Evolutionary conservation across 768 basidiomycete genomes (phyloP).

Genomic region (Leucosporidium yakuticum): DNA sequence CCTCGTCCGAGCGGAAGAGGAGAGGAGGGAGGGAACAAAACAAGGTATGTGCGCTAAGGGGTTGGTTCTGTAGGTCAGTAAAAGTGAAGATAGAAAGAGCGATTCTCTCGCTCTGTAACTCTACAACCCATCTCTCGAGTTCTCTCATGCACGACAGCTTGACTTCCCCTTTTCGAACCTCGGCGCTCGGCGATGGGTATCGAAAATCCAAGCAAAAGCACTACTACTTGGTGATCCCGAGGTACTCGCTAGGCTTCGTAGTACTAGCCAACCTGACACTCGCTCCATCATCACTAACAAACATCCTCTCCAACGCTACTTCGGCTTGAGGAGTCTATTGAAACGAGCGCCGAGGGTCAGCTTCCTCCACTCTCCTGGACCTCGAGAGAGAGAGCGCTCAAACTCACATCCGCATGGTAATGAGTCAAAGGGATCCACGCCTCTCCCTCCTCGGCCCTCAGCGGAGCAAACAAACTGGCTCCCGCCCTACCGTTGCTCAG

Average conservation of each 20-base stretch:
- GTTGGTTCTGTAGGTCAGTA: too few relatives aligned
- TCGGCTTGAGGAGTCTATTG: not conserved
- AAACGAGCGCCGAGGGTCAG: not conserved
- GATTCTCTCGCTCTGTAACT: too few relatives aligned
- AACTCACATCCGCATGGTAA: conserved; percentile 32
- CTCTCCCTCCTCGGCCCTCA: conserved; percentile 30
- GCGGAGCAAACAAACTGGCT: conserved; percentile 25
- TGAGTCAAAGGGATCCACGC: conserved; percentile 30
- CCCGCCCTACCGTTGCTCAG: conserved; percentile 15
- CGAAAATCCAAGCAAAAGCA: not conserved
- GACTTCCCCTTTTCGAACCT: too few relatives aligned
- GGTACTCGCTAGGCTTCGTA: conserved; percentile 5
- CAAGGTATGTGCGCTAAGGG: too few relatives aligned
- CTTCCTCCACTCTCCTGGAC: not conserved
- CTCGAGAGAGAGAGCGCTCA: not conserved
- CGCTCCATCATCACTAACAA: not conserved
- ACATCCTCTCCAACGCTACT: conserved; percentile 1
- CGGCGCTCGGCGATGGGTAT: too few relatives aligned
- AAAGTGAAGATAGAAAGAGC: too few relatives aligned
- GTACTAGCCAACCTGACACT: not conserved
- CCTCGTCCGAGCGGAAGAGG: too few relatives aligned
- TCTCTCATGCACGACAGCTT: too few relatives aligned
- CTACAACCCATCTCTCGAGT: too few relatives aligned
- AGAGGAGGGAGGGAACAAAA: too few relatives aligned
- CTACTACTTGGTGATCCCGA: not conserved